phyloP scores from a whole-genome alignment of 192 early-diverging fungal species.

The Coemansia sp. region DNA sequence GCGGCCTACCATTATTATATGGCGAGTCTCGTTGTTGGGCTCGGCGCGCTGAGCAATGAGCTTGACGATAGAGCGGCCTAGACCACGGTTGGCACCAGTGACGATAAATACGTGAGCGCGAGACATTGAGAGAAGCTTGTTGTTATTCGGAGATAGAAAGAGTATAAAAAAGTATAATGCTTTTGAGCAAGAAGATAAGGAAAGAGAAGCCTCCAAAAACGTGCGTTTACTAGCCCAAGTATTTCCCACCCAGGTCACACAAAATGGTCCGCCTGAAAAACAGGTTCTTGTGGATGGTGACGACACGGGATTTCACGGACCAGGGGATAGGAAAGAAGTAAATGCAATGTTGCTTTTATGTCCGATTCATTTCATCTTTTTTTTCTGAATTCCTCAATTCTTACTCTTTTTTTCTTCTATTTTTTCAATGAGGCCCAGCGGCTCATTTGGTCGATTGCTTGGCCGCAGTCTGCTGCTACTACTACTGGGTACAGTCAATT shows the following conservation, averaged over 20 bases:
- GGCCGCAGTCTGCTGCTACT: slow-evolving; percentile 9
- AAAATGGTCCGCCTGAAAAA: not conserved
- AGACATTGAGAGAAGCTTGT: not conserved
- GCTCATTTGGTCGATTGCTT: slow-evolving; percentile 11
- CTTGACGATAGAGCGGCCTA: slow-evolving; percentile 60
- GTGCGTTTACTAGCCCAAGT: not conserved
- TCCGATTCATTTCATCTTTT: not conserved
- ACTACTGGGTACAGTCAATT: slow-evolving; percentile 1
- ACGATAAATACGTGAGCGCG: slow-evolving; percentile 47
- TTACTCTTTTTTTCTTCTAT: slow-evolving; percentile 3
- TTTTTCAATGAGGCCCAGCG: slow-evolving; percentile 7
- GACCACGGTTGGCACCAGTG: slow-evolving; percentile 69
- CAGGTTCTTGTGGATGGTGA: not conserved
- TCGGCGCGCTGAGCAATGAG: slow-evolving; percentile 37
- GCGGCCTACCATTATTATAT: slow-evolving; percentile 66
- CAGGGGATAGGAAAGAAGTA: not conserved
- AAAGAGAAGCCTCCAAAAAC: not conserved
- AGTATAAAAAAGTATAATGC: not conserved
- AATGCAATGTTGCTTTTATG: not conserved
- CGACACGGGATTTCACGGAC: not conserved
- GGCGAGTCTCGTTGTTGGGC: slow-evolving; percentile 24
- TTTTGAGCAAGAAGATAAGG: slow-evolving; percentile 4
- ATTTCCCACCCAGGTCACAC: slow-evolving; percentile 5
- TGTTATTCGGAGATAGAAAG: not conserved
- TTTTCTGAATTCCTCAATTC: not conserved